Base-by-base conservation (phyloP, 352 stramenopile species). In the Phytophthora fragariae region DNA sequence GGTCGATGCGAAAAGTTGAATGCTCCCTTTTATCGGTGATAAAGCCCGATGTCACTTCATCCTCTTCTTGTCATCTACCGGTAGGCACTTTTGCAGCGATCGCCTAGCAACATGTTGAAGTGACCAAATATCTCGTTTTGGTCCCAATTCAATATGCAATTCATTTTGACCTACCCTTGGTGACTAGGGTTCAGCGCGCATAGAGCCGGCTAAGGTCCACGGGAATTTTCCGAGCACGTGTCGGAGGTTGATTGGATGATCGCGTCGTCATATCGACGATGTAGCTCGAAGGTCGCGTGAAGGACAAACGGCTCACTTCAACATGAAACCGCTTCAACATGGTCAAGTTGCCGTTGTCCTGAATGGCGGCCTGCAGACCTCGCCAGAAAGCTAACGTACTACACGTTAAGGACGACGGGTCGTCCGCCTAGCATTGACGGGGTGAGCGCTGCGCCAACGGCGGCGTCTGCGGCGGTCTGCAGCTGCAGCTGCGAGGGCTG, bases 391-490 rank as follows among this genome's bases (percentile, higher is more conserved):
- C n/a, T 12, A 50, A 57, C 17, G 46, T 41, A 61, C 63, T 77
- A 72, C 49, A 75, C 49, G 29, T 75, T 63, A 14, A 70, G 59
- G 44, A 64, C 58, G 24, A 75, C 55, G 2, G 15, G 21, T 4
- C 27, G 62, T 37, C 31, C 39, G 35, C 59, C 60, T 31, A 85
- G 19, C 6, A 88, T 60, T 47, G 67, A 73, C n/a, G 79, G 75
- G 7, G 76, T 62, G 33, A 92, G 58, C 15, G 84, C 83, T 0
- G 86, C 84, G 5, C 86, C 86, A 17, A 93, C 73, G 1, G 86
- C 86, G 0, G 86, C 86, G 49, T 93, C 86, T 0, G 76, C 76
- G 5, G 75, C 83, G 15, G 76, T 80, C 64, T 91, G 84, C 35
- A 92, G 60, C 47, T 68, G 47, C 17, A 93, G 37, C 31, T 77